Percentiles rank a stretch among this genome's conserved stretches.
Evolutionary conservation across 176 grass and related monocot genomes (phyloP).

Genomic region (Microstegium vimineum): DNA sequence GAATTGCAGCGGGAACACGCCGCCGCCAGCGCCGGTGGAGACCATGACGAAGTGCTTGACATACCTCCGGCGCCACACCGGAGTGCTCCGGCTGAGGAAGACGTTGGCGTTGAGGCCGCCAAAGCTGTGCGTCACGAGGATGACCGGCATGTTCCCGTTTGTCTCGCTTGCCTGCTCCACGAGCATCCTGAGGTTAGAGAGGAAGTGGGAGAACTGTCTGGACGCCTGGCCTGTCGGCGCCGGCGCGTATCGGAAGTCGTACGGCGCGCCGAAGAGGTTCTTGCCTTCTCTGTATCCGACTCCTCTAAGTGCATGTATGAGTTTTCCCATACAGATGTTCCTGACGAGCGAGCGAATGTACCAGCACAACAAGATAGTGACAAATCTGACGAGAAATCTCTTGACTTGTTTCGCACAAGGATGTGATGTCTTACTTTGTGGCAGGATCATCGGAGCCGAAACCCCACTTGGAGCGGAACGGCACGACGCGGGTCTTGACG

Average conservation of each 20-base stretch:
- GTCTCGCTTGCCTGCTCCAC: constrained; percentile 8
- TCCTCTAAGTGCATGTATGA: constrained; percentile 3
- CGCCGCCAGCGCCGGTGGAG: constrained; percentile 14
- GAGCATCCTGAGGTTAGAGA: not conserved
- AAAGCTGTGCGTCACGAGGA: constrained; percentile 10
- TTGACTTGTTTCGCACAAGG: not conserved
- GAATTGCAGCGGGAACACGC: not conserved
- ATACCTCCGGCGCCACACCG: constrained; percentile 17
- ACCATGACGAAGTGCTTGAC: constrained; percentile 37
- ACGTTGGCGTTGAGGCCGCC: constrained; percentile 25
- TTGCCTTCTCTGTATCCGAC: constrained; percentile 30
- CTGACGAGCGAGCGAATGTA: not conserved
- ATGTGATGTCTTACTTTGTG: not conserved
- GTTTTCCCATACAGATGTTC: not conserved
- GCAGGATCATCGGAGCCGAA: not conserved
- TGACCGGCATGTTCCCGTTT: not conserved
- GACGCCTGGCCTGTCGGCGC: constrained; percentile 12
- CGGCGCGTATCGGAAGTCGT: constrained; percentile 42
- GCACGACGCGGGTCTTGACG: not conserved
- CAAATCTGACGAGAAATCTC: too few relatives aligned
- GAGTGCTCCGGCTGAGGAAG: constrained; percentile 30
- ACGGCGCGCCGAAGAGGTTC: constrained; percentile 46
- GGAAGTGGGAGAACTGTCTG: not conserved
- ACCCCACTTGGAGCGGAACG: not conserved
- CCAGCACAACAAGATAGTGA: not conserved